Conservation (phyloP, 192 early-diverging fungal genomes). For the Mortierella antarctica region DNA sequence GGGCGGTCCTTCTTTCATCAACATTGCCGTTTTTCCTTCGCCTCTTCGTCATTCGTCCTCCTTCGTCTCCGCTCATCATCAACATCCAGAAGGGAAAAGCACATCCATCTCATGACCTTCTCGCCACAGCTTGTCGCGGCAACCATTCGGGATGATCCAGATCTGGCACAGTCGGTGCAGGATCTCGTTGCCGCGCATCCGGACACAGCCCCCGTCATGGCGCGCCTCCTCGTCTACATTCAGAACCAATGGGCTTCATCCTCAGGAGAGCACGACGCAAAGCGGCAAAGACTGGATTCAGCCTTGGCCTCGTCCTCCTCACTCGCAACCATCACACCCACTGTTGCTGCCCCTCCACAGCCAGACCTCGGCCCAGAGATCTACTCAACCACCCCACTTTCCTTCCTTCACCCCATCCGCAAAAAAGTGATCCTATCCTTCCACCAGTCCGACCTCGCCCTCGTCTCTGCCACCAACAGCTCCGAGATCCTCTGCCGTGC, state of each 20-base stretch:
- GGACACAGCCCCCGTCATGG: constrained; percentile 18
- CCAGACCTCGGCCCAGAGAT: constrained; percentile 26
- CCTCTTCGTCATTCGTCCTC: too few relatives aligned
- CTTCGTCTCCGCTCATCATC: too few relatives aligned
- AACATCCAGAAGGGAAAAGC: too few relatives aligned
- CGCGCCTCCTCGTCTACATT: constrained; percentile 29
- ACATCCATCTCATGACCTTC: constrained; percentile 9
- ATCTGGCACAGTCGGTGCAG: constrained; percentile 15
- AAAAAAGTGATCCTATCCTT: constrained; percentile 40
- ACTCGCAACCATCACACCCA: not conserved
- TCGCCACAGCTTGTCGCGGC: constrained; percentile 25
- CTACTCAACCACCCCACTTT: constrained; percentile 27
- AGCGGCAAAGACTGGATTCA: constrained; percentile 4
- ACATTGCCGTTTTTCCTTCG: too few relatives aligned
- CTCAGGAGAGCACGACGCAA: not conserved
- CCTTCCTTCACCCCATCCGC: constrained; percentile 40
- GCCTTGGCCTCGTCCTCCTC: constrained; percentile 22
- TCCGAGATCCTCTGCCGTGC: constrained; percentile 19
- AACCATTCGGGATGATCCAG: constrained; percentile 25
- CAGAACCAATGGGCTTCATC: constrained; percentile 1
- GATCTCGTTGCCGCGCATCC: constrained; percentile 24
- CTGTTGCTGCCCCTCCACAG: not conserved
- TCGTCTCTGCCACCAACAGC: constrained; percentile 14
- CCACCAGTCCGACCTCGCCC: constrained; percentile 18
- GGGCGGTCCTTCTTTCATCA: too few relatives aligned